Base-by-base conservation (phyloP, 176 grass and related monocot species). In the Eleusine coracana region DNA sequence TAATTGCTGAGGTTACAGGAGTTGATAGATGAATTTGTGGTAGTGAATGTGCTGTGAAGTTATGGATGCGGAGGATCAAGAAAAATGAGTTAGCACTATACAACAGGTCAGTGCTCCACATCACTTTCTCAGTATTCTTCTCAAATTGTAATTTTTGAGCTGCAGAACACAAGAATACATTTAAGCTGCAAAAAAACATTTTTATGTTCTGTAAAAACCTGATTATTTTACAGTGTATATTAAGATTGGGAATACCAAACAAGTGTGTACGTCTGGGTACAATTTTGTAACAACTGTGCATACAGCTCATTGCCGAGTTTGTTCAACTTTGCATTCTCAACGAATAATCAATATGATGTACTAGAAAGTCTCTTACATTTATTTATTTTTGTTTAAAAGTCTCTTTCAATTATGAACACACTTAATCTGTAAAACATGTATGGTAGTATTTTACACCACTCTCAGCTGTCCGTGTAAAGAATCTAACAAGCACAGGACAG, bases 391-490 rank as follows among this genome's bases (percentile, higher is more conserved):
- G 31, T 34, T 34, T 34, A 34, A 34, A 34, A 15, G 42, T 21
- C 9, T 31, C 1, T 74, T 67, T 44, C 68, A 55, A 44, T 3
- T 78, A 56, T 39, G 40, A 49, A 38, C 31, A 60, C 66, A 79
- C 66, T 49, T 18, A 78, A 7, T 36, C 37, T 66, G 15, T 66
- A 39, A 50, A 79, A 17, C 40, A 44, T 48, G 42, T 78, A n/a
- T 83, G 44, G 34, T 83, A 78, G 34, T 83, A 78, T 77, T 83
- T 87, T 37, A 41, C 73, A 82, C 23, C n/a, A 69, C 71, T 75
- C 28, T 75, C 44, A 51, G 12, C 42, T 62, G 63, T 31, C 66
- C 21, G 11, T 63, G 60, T 29, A 63, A 63, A 63, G 13, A 61
- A 61, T 61, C 58, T 79, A 50, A 37, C 16, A 68, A 48, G 51